Conservation (phyloP, 1,139 yeast species). For the Suhomyces chickasaworum region DNA sequence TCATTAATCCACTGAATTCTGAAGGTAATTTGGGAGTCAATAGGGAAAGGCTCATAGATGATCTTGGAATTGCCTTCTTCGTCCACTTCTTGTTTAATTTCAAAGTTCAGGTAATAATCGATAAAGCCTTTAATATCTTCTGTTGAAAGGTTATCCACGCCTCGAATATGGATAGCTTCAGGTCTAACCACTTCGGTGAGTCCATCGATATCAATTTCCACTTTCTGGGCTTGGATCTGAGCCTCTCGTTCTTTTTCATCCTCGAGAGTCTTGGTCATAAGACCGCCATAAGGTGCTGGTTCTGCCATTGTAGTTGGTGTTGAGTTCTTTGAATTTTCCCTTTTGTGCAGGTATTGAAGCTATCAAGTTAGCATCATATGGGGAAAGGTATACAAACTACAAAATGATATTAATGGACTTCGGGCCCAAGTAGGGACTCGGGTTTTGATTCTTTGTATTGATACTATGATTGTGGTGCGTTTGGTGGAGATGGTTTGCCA, state of each 20-base stretch:
- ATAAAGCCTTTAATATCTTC: constrained; percentile 61
- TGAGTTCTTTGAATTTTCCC: constrained; percentile 3
- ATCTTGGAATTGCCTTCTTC: constrained; percentile 13
- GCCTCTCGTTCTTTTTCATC: constrained; percentile 40
- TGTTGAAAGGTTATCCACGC: constrained; percentile 71
- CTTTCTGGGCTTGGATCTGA: constrained; percentile 35
- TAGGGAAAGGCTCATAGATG: constrained; percentile 29
- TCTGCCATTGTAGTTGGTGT: constrained; percentile 26
- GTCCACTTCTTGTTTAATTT: constrained; percentile 23
- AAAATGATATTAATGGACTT: too few relatives aligned
- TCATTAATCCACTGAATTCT: constrained; percentile 75
- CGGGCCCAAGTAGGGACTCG: background rate
- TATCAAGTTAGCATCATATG: background rate
- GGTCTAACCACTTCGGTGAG: constrained; percentile 37
- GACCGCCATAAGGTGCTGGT: constrained; percentile 50
- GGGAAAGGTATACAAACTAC: background rate
- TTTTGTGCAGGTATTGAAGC: constrained; percentile 1
- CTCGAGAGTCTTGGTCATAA: constrained; percentile 42
- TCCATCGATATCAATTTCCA: constrained; percentile 39
- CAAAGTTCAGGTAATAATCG: constrained; percentile 50
- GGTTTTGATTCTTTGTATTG: background rate
- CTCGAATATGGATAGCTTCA: constrained; percentile 56
- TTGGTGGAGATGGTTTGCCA: background rate
- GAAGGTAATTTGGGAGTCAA: constrained; percentile 38
- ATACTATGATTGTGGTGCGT: background rate